A percentile compares a stretch with the other conserved stretches of the same genome.
Conservation (phyloP, 257 asterid genomes). For the Capsicum pubescens region DNA sequence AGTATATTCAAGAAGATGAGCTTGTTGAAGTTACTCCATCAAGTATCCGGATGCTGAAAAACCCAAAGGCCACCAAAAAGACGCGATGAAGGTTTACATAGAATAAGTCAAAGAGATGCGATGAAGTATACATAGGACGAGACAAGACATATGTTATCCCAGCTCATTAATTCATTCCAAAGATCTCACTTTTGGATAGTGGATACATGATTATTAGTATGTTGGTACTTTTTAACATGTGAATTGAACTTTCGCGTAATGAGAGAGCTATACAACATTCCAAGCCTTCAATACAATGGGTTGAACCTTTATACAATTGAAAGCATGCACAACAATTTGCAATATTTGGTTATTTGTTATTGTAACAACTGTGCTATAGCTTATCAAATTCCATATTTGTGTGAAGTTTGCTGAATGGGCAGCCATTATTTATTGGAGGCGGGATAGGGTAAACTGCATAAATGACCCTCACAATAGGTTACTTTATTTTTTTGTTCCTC, state of each 20-base stretch:
- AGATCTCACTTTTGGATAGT: background rate
- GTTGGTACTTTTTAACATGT: conserved; percentile 20
- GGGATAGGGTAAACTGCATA: too few relatives aligned
- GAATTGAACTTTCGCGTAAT: background rate
- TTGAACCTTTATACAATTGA: conserved; percentile 21
- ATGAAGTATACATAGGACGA: background rate
- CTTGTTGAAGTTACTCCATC: conserved; percentile 93
- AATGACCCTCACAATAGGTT: too few relatives aligned
- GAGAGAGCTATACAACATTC: conserved; percentile 17
- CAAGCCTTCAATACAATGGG: background rate
- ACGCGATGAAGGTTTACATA: conserved; percentile 37
- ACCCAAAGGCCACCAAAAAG: conserved; percentile 68
- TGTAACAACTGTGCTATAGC: background rate
- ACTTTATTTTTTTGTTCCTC: too few relatives aligned
- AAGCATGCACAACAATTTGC: background rate
- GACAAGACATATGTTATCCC: background rate
- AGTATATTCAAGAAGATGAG: conserved; percentile 99
- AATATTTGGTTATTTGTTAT: conserved; percentile 6
- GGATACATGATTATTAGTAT: background rate
- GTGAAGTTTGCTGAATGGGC: background rate
- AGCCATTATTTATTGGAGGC: background rate
- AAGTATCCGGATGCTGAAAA: conserved; percentile 93
- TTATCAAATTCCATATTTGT: background rate
- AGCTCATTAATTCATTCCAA: conserved; percentile 13
- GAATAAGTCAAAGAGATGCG: conserved; percentile 13